Evolutionary conservation across 495 filamentous ascomycete species (phyloP).

Genomic region (Penicillium roqueforti): DNA sequence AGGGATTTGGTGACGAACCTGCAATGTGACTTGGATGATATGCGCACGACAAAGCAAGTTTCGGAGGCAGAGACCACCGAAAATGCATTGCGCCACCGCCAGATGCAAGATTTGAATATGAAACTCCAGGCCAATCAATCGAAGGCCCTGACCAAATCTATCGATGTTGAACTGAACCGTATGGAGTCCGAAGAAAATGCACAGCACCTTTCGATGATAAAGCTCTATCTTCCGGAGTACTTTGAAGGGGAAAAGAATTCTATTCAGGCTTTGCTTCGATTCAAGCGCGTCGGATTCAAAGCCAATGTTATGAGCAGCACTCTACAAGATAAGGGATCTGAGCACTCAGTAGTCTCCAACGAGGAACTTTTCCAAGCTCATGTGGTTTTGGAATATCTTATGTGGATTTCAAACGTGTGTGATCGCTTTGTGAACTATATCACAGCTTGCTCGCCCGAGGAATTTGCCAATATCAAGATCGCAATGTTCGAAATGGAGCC

Average conservation of each 20-base stretch:
- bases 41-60: constrained; percentile 83
- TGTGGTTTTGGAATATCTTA: constrained; percentile 78
- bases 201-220: constrained; percentile 82
- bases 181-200: constrained; percentile 86
- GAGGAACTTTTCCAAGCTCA: constrained; percentile 74
- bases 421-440: constrained; percentile 79
- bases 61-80: constrained; percentile 90
- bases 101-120: constrained; percentile 95
- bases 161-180: constrained; percentile 81
- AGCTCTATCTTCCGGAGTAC: constrained; percentile 83
- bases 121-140: constrained; percentile 83
- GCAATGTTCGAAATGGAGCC: constrained; percentile 88
- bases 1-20: constrained; percentile 81
- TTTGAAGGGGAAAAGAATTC: constrained; percentile 77
- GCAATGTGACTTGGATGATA: constrained; percentile 85
- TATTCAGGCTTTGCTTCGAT: constrained; percentile 76
- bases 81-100: constrained; percentile 74
- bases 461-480: constrained; percentile 69
- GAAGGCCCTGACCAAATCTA: constrained; percentile 88
- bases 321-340: constrained; percentile 68
- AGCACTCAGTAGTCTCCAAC: constrained; percentile 51
- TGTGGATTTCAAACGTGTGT: constrained; percentile 77
- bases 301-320: constrained; percentile 72
- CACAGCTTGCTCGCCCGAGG: constrained; percentile 65
- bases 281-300: constrained; percentile 87